These are phyloP conservation scores for Boletus tylopilopsis DNA, from an alignment of 768 basidiomycete genomes.

Conservation along the genomic window DNA sequence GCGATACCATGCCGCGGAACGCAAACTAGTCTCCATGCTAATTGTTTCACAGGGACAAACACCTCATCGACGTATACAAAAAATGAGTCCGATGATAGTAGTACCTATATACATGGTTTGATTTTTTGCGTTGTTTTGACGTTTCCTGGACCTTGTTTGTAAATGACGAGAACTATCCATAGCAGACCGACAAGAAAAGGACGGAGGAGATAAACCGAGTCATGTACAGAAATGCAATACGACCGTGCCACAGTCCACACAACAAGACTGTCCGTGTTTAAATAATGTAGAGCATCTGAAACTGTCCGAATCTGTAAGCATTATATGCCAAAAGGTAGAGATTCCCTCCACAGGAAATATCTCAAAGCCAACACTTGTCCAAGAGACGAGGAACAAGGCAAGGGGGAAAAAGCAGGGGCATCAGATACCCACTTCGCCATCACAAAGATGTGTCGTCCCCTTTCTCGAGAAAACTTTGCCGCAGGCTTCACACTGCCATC, in stretches of 20 bases:
- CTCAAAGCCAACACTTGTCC: neutral
- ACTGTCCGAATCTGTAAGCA: neutral
- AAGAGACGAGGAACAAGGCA: no score
- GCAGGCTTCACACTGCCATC: constrained; percentile 16
- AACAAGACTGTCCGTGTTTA: neutral
- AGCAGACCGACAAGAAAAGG: no score
- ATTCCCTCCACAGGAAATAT: neutral
- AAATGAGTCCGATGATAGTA: no score
- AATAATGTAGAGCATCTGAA: neutral
- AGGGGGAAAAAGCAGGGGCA: neutral
- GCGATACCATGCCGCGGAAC: neutral
- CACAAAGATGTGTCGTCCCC: constrained; percentile 13
- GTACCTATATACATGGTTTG: no score
- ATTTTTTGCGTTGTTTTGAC: no score
- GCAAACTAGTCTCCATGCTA: no score
- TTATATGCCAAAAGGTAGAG: neutral
- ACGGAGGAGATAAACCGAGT: no score
- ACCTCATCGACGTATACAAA: no score
- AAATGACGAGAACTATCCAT: no score
- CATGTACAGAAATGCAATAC: no score
- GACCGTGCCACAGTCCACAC: neutral
- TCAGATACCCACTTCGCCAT: neutral
- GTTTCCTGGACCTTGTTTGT: no score
- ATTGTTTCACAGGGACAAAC: no score
- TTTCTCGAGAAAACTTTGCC: constrained; percentile 16